Percentiles rank a stretch among this genome's conserved stretches.
Evolutionary conservation across 208 protist genomes (phyloP).

Genomic region (Acanthamoeba healyi): DNA sequence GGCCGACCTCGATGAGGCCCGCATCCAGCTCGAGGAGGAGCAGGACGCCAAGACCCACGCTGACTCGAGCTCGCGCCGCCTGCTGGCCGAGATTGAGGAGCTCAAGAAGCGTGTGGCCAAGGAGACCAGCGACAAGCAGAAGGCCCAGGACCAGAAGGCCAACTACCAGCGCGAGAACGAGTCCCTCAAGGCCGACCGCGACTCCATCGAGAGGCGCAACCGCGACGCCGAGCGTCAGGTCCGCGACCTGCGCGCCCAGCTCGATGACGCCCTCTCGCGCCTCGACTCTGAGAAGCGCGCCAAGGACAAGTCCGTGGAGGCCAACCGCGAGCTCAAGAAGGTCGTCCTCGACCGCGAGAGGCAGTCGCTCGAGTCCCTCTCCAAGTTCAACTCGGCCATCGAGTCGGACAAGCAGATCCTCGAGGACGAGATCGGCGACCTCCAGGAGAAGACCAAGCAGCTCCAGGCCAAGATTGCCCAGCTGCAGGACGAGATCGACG

Average conservation of each 20-base stretch:
- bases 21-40: constrained; percentile 78
- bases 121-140: constrained; percentile 37
- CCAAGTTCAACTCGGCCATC: constrained; percentile 36
- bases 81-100: constrained; percentile 77
- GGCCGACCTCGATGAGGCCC: constrained; percentile 78
- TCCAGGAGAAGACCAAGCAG: constrained; percentile 71
- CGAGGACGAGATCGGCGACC: constrained; percentile 77
- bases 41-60: constrained; percentile 73
- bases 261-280: constrained; percentile 78
- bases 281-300: constrained; percentile 77
- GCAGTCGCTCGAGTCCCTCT: constrained; percentile 63
- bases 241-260: constrained; percentile 35
- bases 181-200: constrained; percentile 72
- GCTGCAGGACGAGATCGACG: constrained; percentile 73
- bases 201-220: constrained; percentile 63
- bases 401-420: constrained; percentile 74
- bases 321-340: constrained; percentile 77
- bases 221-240: constrained; percentile 77
- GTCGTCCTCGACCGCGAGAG: constrained; percentile 79
- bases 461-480: constrained; percentile 18
- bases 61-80: constrained; percentile 75
- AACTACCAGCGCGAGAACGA: constrained; percentile 75
- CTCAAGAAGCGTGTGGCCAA: constrained; percentile 18
- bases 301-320: constrained; percentile 78
- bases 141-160: constrained; percentile 73